phyloP scores from a whole-genome alignment of 768 basidiomycete genomes.

The Daedaleopsis sinensis region DNA sequence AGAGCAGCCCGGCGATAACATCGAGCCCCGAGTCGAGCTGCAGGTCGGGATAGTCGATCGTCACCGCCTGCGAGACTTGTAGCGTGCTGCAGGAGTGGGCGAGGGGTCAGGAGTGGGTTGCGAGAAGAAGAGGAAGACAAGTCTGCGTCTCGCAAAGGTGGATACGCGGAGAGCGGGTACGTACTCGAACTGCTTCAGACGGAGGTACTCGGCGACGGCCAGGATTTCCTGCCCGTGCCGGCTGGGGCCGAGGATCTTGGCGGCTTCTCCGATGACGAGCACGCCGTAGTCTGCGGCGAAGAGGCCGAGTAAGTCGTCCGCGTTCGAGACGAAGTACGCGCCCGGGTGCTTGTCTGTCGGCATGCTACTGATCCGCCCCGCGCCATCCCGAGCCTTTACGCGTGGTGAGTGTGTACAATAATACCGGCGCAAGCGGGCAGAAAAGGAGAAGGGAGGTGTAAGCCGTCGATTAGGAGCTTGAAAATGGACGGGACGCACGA shows the following conservation, averaged over 20 bases:
- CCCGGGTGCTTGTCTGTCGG: constrained; percentile 68
- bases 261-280: constrained; percentile 70
- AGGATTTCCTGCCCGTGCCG: constrained; percentile 77
- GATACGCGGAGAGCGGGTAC: constrained; percentile 28
- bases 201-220: constrained; percentile 78
- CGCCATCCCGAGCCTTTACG: too few species aligned
- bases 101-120: too few species aligned
- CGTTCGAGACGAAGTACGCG: constrained; percentile 79
- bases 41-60: constrained; percentile 73
- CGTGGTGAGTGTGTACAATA: too few species aligned
- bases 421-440: too few species aligned
- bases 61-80: constrained; percentile 71
- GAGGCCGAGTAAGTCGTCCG: constrained; percentile 74
- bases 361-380: constrained; percentile 65
- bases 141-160: too few species aligned
- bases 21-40: constrained; percentile 60
- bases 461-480: neutral
- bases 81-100: constrained; percentile 49
- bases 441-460: neutral
- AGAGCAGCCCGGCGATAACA: constrained; percentile 72
- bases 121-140: neutral
- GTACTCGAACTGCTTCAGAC: constrained; percentile 70
- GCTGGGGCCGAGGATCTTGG: constrained; percentile 70
- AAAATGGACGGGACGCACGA: constrained; percentile 51
- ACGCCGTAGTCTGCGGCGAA: constrained; percentile 83